Evolutionary conservation across 148 eudicot genomes (phyloP).

Genomic region (Arctostaphylos glauca): DNA sequence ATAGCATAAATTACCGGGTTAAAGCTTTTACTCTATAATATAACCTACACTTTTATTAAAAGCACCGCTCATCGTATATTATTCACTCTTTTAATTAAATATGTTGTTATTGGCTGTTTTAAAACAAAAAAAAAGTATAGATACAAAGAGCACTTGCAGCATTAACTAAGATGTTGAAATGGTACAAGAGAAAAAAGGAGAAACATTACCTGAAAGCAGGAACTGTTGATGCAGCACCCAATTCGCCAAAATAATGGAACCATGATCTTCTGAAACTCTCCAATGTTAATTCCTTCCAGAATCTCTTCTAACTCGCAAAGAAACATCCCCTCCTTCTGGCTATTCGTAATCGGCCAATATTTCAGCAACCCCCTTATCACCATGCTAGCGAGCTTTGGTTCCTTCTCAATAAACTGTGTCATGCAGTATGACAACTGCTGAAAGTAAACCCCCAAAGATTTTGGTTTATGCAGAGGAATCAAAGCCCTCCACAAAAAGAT

Average conservation of each 20-base stretch:
- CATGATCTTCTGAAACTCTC: slow-evolving; percentile 86
- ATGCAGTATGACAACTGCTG: slow-evolving; percentile 85
- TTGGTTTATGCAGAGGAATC: slow-evolving; percentile 88
- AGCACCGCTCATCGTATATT: background rate
- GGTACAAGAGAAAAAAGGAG: background rate
- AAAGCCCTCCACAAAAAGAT: slow-evolving; percentile 72
- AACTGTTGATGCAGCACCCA: slow-evolving; percentile 88
- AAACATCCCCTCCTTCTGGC: slow-evolving; percentile 95
- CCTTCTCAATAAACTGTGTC: slow-evolving; percentile 86
- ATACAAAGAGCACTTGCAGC: background rate
- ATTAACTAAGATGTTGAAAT: background rate
- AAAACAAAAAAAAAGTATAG: background rate
- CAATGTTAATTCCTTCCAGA: slow-evolving; percentile 70
- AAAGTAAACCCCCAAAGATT: slow-evolving; percentile 68
- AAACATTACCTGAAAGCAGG: slow-evolving; percentile 75
- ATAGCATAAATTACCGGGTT: background rate
- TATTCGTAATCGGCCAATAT: slow-evolving; percentile 91
- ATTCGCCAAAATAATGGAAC: slow-evolving; percentile 75
- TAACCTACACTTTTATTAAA: background rate
- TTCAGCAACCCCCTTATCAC: slow-evolving; percentile 82
- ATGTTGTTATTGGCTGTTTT: background rate
- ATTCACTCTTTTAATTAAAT: background rate
- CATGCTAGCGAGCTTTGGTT: slow-evolving; percentile 70
- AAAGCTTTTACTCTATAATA: background rate
- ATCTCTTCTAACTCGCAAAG: slow-evolving; percentile 88